Conservation (phyloP, 106 monocot genomes). For the Hemerocallis citrina region DNA sequence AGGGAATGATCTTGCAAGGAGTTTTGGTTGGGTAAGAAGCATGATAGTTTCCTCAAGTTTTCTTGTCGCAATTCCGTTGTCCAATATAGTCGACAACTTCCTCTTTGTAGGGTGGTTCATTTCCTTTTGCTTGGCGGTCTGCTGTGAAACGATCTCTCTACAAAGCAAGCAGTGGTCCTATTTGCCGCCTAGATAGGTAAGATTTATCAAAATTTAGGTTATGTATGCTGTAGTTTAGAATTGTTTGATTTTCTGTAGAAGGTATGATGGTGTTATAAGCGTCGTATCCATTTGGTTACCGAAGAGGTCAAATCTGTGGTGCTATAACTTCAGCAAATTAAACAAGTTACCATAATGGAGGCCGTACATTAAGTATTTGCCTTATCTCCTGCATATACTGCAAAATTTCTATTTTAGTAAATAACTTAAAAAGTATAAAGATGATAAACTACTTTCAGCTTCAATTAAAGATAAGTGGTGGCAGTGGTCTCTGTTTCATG, state of each 20-base stretch:
- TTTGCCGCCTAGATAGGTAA: conserved; percentile 84
- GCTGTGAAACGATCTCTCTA: conserved; percentile 56
- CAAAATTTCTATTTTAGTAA: background rate
- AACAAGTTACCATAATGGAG: background rate
- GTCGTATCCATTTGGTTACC: too few species aligned
- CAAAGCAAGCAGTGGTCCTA: conserved; percentile 47
- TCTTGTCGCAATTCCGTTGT: background rate
- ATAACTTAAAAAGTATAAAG: background rate
- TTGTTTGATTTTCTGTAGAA: too few species aligned
- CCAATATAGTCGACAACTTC: background rate
- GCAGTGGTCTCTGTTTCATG: background rate
- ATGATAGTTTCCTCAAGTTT: background rate
- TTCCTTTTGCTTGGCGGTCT: conserved; percentile 93
- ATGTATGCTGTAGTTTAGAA: too few species aligned
- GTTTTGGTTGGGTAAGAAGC: conserved; percentile 87
- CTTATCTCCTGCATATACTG: background rate
- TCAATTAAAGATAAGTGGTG: background rate
- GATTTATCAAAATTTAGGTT: background rate
- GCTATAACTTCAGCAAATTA: background rate
- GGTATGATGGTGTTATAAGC: too few species aligned
- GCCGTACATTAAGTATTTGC: background rate
- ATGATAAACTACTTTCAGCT: background rate
- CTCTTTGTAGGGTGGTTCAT: conserved; percentile 73
- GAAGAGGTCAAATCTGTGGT: background rate
- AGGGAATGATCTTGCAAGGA: conserved; percentile 94